Evolutionary conservation across 2,329 filamentous ascomycete species (phyloP), one percentile per base, ranked within the genome.

Genomic region (Cladosporium sphaerospermum): DNA sequence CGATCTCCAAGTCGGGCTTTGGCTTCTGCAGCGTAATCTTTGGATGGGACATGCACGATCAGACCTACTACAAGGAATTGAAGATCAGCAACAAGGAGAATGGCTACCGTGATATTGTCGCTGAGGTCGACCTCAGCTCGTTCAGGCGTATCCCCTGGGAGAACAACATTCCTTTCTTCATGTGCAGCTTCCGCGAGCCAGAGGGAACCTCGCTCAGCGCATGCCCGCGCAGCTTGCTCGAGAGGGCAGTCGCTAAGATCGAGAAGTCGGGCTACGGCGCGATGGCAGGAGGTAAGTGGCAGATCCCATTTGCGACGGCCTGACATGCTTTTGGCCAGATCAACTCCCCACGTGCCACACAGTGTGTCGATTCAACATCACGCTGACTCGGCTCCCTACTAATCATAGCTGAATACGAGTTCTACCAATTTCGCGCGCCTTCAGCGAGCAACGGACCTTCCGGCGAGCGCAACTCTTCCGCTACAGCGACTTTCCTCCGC

Each of bases 11-110:
- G 40, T 79, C 83, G 42, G 91, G 90, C 48, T 96, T 96, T 63
- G 91, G 90, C 51, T 96, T 96, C 77, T 96, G 91, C 76, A 93
- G 88, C 16, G 89, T 96, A 61, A 83, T 96, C 59, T 96, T 95
- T 64, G 90, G 91, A 68, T 96, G 91, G 91, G 90, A 96, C 71
- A 95, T 96, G 89, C 90, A 96, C 71, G 91, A 96, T 66, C 79
- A 83, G 74, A 95, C 89, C 9, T 96, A 96, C 70, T 85, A 88
- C 68, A 83, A 80, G 62, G 90, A 96, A 72, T 80, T 96, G 58
- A 81, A 81, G 64, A 86, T 96, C 69, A 93, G 88, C 72, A 96
- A 95, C 73, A 87, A 88, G 61, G 85, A 89, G 64, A 96, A 95
- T 68, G 90, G 90, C 41, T 96, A 95, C 71, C 81, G 85, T 59